Evolutionary conservation across 164 flowering plant genomes (phyloP).

Genomic region (Vitis amurensis): DNA sequence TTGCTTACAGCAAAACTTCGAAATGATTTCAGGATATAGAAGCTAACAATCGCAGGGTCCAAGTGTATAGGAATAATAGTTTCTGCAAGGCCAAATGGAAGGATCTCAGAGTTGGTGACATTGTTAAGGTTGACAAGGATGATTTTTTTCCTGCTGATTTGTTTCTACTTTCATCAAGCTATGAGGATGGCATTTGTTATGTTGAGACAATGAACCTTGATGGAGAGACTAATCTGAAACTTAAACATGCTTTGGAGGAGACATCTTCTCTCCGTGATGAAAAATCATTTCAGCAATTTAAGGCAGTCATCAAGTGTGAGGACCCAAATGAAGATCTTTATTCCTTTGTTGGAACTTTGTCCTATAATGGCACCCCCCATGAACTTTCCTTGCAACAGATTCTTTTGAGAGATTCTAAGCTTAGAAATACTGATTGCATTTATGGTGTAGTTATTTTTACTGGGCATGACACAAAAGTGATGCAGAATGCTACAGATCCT

Average conservation of each 20-base stretch:
- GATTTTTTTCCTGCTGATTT: conserved; percentile 88
- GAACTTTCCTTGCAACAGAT: conserved; percentile 74
- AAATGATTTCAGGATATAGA: conserved; percentile 61
- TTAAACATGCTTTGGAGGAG: conserved; percentile 66
- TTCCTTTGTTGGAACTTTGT: conserved; percentile 70
- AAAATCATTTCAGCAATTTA: conserved; percentile 43
- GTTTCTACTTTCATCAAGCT: conserved; percentile 74
- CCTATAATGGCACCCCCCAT: conserved; percentile 33
- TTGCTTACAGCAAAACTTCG: background rate
- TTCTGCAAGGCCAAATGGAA: conserved; percentile 63
- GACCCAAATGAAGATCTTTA: conserved; percentile 90
- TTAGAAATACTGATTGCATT: conserved; percentile 69
- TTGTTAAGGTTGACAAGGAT: conserved; percentile 70
- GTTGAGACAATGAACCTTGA: conserved; percentile 92
- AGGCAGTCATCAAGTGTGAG: conserved; percentile 73
- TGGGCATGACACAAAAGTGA: conserved; percentile 90
- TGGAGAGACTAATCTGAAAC: conserved; percentile 85
- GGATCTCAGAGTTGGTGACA: conserved; percentile 69
- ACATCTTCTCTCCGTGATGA: conserved; percentile 54
- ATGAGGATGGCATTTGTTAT: conserved; percentile 79
- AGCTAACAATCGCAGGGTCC: conserved; percentile 68
- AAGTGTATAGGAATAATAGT: conserved; percentile 33
- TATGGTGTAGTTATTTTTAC: conserved; percentile 84
- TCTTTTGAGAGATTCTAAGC: conserved; percentile 86
- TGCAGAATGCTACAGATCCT: conserved; percentile 84